phyloP scores from a whole-genome alignment of 129 eudicot genomes.

The Sambucus nigra region DNA sequence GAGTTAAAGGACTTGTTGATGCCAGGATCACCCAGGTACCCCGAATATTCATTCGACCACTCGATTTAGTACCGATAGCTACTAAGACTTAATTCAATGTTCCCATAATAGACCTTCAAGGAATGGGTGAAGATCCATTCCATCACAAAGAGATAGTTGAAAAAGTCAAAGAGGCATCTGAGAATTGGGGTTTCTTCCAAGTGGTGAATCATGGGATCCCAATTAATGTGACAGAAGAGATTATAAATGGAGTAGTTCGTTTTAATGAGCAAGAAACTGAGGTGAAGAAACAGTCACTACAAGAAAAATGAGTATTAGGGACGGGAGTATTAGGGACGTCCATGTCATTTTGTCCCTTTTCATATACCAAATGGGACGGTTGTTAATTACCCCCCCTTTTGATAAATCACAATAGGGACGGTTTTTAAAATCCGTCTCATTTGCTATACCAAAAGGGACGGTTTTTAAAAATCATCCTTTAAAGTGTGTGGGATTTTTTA shows the following conservation, averaged over 20 bases:
- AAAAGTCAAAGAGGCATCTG: conserved; percentile 30
- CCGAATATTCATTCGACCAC: not conserved
- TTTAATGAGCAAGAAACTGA: conserved; percentile 48
- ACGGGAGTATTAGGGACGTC: too few relatives aligned
- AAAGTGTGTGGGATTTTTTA: too few relatives aligned
- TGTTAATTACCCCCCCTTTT: too few relatives aligned
- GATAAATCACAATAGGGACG: too few relatives aligned
- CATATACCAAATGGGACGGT: too few relatives aligned
- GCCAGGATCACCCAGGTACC: conserved; percentile 8
- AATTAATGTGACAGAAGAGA: conserved; percentile 16
- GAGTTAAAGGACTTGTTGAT: conserved; percentile 11
- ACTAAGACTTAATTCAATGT: not conserved
- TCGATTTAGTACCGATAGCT: not conserved
- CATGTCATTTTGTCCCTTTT: too few relatives aligned
- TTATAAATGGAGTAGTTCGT: conserved; percentile 19
- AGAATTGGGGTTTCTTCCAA: conserved; percentile 55
- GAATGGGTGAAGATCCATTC: not conserved
- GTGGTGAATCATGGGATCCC: conserved; percentile 51
- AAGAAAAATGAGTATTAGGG: too few relatives aligned
- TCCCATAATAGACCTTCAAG: conserved; percentile 38
- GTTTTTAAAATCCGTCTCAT: too few relatives aligned
- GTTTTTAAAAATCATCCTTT: too few relatives aligned
- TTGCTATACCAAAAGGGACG: too few relatives aligned
- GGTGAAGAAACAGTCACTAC: conserved; percentile 35
- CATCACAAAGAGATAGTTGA: conserved; percentile 16